These are phyloP conservation scores for Spergularia marina DNA, from an alignment of 148 eudicot species.

Conservation along the genomic window DNA sequence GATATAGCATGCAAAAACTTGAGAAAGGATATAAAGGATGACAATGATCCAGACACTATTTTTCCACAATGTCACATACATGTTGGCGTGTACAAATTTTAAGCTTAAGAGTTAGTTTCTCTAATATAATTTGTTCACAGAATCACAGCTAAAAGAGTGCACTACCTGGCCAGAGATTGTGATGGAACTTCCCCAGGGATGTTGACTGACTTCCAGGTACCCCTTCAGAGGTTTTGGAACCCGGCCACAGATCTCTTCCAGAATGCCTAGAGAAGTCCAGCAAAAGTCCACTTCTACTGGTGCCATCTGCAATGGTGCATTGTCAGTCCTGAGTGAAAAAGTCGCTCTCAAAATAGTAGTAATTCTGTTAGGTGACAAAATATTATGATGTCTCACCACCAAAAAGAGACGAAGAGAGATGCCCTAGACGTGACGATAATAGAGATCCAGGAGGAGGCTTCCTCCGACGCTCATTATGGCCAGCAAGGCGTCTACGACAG, in stretches of 20 bases:
- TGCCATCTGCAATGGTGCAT: constrained; percentile 40
- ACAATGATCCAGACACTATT: background rate
- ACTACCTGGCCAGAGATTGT: constrained; percentile 46
- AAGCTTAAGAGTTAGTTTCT: background rate
- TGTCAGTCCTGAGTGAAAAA: background rate
- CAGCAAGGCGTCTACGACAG: constrained; percentile 90
- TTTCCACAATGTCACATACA: background rate
- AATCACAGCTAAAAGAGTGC: background rate
- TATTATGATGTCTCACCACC: constrained; percentile 37
- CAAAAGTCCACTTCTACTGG: constrained; percentile 52
- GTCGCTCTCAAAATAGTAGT: background rate
- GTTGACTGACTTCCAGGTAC: constrained; percentile 37
- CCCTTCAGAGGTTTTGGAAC: constrained; percentile 39
- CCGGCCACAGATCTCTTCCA: constrained; percentile 49
- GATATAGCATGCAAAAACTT: background rate
- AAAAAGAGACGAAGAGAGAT: constrained; percentile 47
- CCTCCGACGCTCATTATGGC: constrained; percentile 95
- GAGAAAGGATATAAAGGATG: background rate
- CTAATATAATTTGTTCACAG: background rate
- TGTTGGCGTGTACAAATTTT: background rate
- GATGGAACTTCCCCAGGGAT: constrained; percentile 36
- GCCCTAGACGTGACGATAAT: constrained; percentile 63
- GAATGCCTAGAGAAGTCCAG: constrained; percentile 63
- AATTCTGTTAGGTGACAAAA: background rate
- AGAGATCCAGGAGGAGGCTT: constrained; percentile 83